Conservation (phyloP, 2,329 filamentous ascomycete species). For the Scedosporium boydii region DNA sequence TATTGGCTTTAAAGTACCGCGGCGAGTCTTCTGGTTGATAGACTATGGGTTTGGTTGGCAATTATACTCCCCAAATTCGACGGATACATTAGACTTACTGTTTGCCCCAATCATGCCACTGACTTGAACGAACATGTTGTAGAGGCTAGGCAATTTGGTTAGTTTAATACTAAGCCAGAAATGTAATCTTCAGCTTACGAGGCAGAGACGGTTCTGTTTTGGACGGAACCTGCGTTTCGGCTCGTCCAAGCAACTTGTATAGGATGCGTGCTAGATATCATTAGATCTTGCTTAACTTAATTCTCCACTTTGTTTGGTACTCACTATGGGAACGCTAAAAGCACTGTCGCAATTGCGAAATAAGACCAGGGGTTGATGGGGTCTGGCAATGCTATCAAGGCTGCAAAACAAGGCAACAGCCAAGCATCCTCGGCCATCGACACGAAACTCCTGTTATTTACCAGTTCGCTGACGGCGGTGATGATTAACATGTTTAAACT, state of each 20-base stretch:
- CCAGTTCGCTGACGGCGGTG: constrained; percentile 39
- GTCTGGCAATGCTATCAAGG: constrained; percentile 30
- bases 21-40: constrained; percentile 25
- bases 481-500: constrained; percentile 38
- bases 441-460: constrained; percentile 39
- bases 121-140: constrained; percentile 37
- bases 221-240: constrained; percentile 47
- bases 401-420: constrained; percentile 43
- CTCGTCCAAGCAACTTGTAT: constrained; percentile 51
- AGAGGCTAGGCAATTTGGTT: constrained; percentile 32
- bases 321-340: constrained; percentile 44
- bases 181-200: constrained; percentile 15
- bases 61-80: not conserved
- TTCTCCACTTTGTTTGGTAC: constrained; percentile 11
- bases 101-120: constrained; percentile 29
- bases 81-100: constrained; percentile 15
- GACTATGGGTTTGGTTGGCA: constrained; percentile 15
- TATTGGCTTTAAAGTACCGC: constrained; percentile 28
- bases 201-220: constrained; percentile 43
- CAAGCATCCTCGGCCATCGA: constrained; percentile 39
- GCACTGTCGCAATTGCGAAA: constrained; percentile 37
- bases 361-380: constrained; percentile 33
- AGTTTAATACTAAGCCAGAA: not conserved
- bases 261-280: constrained; percentile 29
- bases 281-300: not conserved